Evolutionary conservation across 805 yeast species (phyloP).

Genomic region (Kodamaea restingae): DNA sequence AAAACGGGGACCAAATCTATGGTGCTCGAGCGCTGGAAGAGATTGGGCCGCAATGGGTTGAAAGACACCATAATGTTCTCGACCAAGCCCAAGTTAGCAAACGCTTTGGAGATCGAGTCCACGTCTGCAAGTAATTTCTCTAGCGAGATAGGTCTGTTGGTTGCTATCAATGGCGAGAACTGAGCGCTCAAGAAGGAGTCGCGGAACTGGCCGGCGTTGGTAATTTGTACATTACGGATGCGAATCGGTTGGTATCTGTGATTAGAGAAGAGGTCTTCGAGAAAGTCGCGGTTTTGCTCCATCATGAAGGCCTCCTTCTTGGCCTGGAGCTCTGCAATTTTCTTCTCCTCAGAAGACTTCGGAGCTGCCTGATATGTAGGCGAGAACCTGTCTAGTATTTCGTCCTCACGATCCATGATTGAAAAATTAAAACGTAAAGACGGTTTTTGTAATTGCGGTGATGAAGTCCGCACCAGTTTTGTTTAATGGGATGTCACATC

Average conservation of each 20-base stretch:
- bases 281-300: conserved; percentile 29
- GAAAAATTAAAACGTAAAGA: too few species aligned
- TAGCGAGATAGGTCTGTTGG: conserved; percentile 35
- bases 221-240: conserved; percentile 43
- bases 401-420: conserved; percentile 19
- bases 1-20: conserved; percentile 34
- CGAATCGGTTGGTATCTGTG: conserved; percentile 39
- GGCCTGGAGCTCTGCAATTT: conserved; percentile 21
- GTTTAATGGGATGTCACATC: not conserved
- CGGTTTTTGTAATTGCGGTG: too few species aligned
- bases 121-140: conserved; percentile 36
- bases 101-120: conserved; percentile 42
- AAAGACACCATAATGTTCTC: conserved; percentile 37
- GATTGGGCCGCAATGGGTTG: conserved; percentile 20
- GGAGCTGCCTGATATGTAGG: conserved; percentile 8
- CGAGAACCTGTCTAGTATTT: conserved; percentile 29
- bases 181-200: conserved; percentile 44
- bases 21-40: conserved; percentile 15
- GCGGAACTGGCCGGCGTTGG: conserved; percentile 47
- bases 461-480: too few species aligned
- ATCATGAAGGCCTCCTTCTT: conserved; percentile 30
- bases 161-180: conserved; percentile 41
- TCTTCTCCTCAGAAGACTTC: conserved; percentile 22
- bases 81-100: conserved; percentile 41
- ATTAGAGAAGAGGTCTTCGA: conserved; percentile 31